These are phyloP conservation scores for Fraxinus baroniana DNA, from an alignment of 305 asterid genomes.

Conservation along the genomic window DNA sequence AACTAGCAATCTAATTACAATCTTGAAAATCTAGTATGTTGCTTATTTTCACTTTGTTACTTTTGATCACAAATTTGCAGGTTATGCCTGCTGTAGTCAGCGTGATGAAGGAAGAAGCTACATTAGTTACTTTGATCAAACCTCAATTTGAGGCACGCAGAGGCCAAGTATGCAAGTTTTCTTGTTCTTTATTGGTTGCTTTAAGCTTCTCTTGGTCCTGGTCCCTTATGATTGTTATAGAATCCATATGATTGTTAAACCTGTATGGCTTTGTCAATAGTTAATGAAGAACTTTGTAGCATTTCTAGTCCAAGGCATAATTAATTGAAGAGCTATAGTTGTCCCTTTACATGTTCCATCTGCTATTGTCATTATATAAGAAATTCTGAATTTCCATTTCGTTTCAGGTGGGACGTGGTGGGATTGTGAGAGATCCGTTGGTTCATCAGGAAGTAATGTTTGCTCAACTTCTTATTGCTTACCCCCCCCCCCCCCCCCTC, in stretches of 20 bases:
- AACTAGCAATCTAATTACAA: background rate
- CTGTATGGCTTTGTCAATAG: background rate
- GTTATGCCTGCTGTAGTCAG: constrained; percentile 86
- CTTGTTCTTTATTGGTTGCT: constrained; percentile 8
- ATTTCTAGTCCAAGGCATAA: background rate
- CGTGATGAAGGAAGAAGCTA: constrained; percentile 77
- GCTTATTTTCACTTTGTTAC: background rate
- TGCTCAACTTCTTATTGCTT: constrained; percentile 2
- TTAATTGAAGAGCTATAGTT: background rate
- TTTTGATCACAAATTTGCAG: constrained; percentile 39
- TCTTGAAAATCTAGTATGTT: background rate
- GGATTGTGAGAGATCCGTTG: constrained; percentile 75
- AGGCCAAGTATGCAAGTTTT: constrained; percentile 58
- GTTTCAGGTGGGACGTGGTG: constrained; percentile 86
- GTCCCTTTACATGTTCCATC: background rate
- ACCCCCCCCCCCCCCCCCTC: background rate
- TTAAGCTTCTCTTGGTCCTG: background rate
- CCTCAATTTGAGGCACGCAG: constrained; percentile 97
- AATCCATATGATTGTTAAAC: background rate
- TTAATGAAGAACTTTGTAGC: background rate
- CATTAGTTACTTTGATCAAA: constrained; percentile 71
- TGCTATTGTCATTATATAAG: background rate
- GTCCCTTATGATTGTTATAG: background rate
- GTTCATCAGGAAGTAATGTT: constrained; percentile 77
- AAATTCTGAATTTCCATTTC: constrained; percentile 20